These are phyloP conservation scores for Mycothermus thermophilus DNA, from an alignment of 495 filamentous ascomycete genomes.

Conservation along the genomic window DNA sequence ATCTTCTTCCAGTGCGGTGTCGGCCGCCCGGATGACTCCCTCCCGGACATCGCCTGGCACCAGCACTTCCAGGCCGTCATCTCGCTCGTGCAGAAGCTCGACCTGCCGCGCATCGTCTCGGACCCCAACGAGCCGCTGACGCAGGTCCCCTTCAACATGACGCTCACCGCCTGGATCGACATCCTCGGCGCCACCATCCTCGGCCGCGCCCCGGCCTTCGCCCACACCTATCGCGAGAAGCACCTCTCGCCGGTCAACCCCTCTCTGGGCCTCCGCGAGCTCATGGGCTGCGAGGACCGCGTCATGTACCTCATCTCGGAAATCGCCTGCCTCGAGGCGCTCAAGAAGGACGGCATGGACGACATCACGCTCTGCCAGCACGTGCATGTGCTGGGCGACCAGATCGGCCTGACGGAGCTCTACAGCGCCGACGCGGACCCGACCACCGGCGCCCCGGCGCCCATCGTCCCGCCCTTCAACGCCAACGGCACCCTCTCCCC, in stretches of 20 bases:
- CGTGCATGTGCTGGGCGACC: conserved; percentile 63
- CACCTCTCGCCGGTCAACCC: conserved; percentile 57
- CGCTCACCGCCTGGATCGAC: conserved; percentile 88
- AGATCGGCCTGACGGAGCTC: conserved; percentile 68
- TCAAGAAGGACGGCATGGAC: conserved; percentile 71
- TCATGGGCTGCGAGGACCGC: conserved; percentile 96
- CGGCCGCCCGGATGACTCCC: conserved; percentile 66
- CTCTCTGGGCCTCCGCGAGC: conserved; percentile 61
- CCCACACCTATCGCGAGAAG: conserved; percentile 84
- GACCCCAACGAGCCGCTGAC: conserved; percentile 41
- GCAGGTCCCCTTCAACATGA: conserved; percentile 88
- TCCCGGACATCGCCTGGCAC: conserved; percentile 93
- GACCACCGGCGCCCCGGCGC: not conserved
- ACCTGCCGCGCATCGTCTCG: conserved; percentile 52
- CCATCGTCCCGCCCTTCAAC: conserved; percentile 42
- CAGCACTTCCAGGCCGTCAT: conserved; percentile 89
- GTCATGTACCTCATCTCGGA: conserved; percentile 98
- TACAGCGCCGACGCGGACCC: conserved; percentile 19
- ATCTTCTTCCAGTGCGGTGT: conserved; percentile 96
- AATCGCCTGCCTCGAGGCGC: conserved; percentile 83
- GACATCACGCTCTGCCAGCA: conserved; percentile 73
- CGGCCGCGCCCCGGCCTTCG: conserved; percentile 70
- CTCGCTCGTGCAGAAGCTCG: conserved; percentile 68
- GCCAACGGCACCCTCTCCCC: conserved; percentile 64
- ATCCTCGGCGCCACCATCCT: conserved; percentile 91